Conservation (phyloP, 352 stramenopile species). For the Pythium sp. region DNA sequence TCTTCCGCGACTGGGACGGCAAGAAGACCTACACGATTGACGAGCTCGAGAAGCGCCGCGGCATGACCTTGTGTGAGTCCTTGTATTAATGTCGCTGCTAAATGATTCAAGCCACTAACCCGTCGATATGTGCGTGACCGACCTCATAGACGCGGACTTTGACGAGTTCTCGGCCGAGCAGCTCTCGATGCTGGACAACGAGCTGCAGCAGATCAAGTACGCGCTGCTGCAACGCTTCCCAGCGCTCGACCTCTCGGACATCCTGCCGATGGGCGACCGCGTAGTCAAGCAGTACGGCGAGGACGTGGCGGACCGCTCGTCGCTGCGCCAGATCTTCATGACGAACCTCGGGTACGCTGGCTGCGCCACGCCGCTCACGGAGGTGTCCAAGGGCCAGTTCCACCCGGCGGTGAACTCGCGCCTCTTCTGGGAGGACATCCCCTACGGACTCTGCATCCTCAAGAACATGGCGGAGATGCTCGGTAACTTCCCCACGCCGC, state of each 20-base stretch:
- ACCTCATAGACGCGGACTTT: constrained; percentile 82
- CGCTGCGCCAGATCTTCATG: constrained; percentile 88
- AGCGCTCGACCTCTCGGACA: constrained; percentile 87
- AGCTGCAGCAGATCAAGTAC: constrained; percentile 91
- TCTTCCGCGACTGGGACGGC: constrained; percentile 92
- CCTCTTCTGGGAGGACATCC: constrained; percentile 93
- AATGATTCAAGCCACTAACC: not conserved
- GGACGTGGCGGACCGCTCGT: constrained; percentile 86
- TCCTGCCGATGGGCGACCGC: constrained; percentile 88
- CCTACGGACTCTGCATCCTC: constrained; percentile 90
- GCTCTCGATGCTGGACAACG: constrained; percentile 91
- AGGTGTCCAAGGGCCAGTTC: constrained; percentile 71
- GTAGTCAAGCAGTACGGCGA: constrained; percentile 92
- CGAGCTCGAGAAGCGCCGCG: constrained; percentile 86
- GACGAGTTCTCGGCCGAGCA: constrained; percentile 92
- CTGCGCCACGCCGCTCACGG: constrained; percentile 85
- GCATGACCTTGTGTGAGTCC: constrained; percentile 84
- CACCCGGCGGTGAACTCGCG: constrained; percentile 82
- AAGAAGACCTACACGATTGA: constrained; percentile 80
- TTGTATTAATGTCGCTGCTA: not conserved
- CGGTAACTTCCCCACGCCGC: constrained; percentile 90
- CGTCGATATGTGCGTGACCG: not conserved
- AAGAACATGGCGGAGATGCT: constrained; percentile 93
- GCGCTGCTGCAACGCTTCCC: constrained; percentile 89
- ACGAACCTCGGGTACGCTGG: constrained; percentile 90